Evolutionary conservation across 768 basidiomycete genomes (phyloP), one percentile per base, ranked within the genome.

Genomic region (Heimioporus sp.): DNA sequence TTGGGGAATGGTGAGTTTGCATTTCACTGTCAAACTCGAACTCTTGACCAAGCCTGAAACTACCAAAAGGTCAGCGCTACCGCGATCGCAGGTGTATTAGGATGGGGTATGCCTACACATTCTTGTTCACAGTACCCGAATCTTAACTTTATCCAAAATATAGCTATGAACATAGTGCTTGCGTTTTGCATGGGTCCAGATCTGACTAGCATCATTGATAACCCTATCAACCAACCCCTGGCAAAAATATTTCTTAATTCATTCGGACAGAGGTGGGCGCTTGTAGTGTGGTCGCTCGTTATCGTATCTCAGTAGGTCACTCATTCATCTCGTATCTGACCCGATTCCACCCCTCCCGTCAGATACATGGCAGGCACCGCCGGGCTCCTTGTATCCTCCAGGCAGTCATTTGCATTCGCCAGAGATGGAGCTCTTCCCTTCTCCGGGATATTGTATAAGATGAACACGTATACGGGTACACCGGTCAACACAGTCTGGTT

Each of bases 401-500:
- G 80, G n/a, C 81, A 81, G 60, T 70, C 72, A 10, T 81, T 80
- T 54, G 80, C 81, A 5, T 81, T 82, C 57, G 68, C 79, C 6
- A 72, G 83, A 17, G 80, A 85, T 52, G 81, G 80, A 13, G 81
- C 79, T 2, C 76, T 86, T 0, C 84, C 84, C 3, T 68, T 82
- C 36, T 84, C 83, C 0, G 56, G 59, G 7, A 72, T 68, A 46
- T 69, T 84, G 24, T 82, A 83, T 59, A 70, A 72, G 51, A 72
- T 85, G 61, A 79, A 83, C 63, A 43, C 53, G 5, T 71, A 57
- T 54, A 82, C 79, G 2, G 67, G 72, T 36, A 80, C 82, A 15
- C 83, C 83, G 1, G 76, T 82, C 15, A 77, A 81, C 59, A 73
- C 80, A 0, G 82, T 85, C n/a, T 82, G 79, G 78, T 78, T 81